Conservation (phyloP, 768 basidiomycete species). For the Paxillus involutus region DNA sequence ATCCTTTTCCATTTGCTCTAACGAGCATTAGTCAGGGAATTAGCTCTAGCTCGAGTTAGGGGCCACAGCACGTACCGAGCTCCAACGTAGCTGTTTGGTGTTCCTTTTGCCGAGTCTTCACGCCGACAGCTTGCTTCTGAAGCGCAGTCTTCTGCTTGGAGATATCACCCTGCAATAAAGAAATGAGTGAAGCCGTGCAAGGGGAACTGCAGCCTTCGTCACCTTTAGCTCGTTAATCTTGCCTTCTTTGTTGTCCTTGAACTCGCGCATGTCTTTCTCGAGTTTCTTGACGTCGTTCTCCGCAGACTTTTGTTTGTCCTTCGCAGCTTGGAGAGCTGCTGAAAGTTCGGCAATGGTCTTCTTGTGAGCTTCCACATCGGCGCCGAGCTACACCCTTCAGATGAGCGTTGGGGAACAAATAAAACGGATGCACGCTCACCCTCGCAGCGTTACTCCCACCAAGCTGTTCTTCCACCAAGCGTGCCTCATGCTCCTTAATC, state of each 20-base stretch:
- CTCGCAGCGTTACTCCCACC: conserved; percentile 86
- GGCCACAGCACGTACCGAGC: conserved; percentile 55
- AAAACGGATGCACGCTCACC: conserved; percentile 44
- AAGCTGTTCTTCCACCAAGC: conserved; percentile 79
- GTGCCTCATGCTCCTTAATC: conserved; percentile 86
- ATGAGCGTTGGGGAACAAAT: not conserved
- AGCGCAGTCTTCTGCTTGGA: conserved; percentile 76
- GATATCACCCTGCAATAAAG: conserved; percentile 54
- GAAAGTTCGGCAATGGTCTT: conserved; percentile 59
- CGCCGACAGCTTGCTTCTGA: conserved; percentile 74
- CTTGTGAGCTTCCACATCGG: conserved; percentile 76
- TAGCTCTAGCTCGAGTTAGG: not conserved
- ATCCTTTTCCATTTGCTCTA: conserved; percentile 32
- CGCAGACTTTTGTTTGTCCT: conserved; percentile 75
- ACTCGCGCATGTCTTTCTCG: conserved; percentile 97
- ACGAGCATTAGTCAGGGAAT: not conserved
- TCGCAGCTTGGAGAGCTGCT: conserved; percentile 58
- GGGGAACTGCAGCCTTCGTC: conserved; percentile 9
- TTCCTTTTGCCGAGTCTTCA: conserved; percentile 90
- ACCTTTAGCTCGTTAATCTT: conserved; percentile 95
- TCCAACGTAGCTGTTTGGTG: conserved; percentile 86
- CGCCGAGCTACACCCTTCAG: conserved; percentile 56
- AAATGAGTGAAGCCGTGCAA: not conserved
- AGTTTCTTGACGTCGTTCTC: conserved; percentile 80
- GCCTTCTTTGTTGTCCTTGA: conserved; percentile 98